Conservation (phyloP, 2,329 filamentous ascomycete genomes). For the Gliomastix tumulicola region DNA sequence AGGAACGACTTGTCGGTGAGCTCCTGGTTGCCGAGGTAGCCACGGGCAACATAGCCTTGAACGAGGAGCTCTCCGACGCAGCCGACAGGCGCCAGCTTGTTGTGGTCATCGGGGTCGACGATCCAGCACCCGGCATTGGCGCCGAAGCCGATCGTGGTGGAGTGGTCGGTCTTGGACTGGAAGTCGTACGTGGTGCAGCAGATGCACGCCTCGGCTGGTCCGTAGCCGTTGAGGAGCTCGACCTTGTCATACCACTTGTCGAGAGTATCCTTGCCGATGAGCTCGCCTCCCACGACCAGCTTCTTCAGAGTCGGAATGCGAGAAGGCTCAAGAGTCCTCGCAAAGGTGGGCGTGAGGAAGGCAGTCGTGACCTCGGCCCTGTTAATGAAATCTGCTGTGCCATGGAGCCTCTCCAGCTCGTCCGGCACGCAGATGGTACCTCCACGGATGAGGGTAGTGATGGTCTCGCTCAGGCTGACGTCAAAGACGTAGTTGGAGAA, state of each 20-base stretch:
- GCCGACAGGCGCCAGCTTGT: constrained; percentile 13
- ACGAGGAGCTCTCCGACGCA: constrained; percentile 34
- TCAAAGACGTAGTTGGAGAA: constrained; percentile 46
- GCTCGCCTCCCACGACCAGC: constrained; percentile 8
- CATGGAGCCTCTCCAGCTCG: constrained; percentile 8
- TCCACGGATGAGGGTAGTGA: constrained; percentile 11
- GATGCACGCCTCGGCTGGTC: constrained; percentile 9
- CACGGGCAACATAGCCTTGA: constrained; percentile 43
- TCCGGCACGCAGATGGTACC: constrained; percentile 13
- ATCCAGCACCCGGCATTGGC: constrained; percentile 6
- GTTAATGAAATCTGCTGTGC: background rate
- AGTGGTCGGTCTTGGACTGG: background rate
- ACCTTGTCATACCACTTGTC: no score
- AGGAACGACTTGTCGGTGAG: constrained; percentile 45
- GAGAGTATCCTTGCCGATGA: constrained; percentile 3
- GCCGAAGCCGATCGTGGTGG: constrained; percentile 1
- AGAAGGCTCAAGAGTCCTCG: constrained; percentile 7
- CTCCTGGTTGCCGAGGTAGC: constrained; percentile 43
- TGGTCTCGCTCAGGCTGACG: constrained; percentile 25
- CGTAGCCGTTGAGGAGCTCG: constrained; percentile 10
- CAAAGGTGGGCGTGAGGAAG: constrained; percentile 9
- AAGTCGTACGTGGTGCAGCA: background rate
- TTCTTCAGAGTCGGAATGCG: constrained; percentile 6
- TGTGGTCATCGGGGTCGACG: constrained; percentile 6
- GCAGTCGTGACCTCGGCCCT: background rate